Evolutionary conservation across 1,284 basidiomycete species (phyloP), one percentile per base, ranked within the genome.

Genomic region (Leccinum fallax): DNA sequence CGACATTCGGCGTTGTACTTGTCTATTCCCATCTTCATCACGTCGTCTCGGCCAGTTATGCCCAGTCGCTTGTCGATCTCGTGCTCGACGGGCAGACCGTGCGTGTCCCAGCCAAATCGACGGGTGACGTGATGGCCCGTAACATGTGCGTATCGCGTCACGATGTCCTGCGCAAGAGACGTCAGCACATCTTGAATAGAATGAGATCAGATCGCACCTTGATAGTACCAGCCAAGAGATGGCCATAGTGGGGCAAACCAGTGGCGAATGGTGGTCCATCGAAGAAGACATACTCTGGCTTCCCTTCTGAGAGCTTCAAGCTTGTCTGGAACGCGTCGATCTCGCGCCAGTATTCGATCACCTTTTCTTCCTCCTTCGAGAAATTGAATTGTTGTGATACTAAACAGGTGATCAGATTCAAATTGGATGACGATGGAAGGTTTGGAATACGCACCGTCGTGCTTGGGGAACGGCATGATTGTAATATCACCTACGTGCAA

Each of bases 31-130:
- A 99, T 93, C 48, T 84, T 85, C 80, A 98, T 84, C 55, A 99
- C 97, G 74, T 99, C 97, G 56, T 89, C 92, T 75, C 94, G 94
- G 53, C 95, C 90, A 46, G 89, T 94, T 82, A 99, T 98, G 54
- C 88, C 88, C 57, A 99, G 85, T 72, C 88, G 92, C 81, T 98
- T 99, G 86, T 99, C 97, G 80, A 99, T 99, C 82, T 98, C 95
- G 80, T 98, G 96, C 79, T 99, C 97, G 70, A 99, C 96, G 48
- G 97, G 97, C 21, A 99, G 86, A 61, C 97, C 97, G 79, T 99
- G 97, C 30, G 97, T 98, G 79, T 99, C 97, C 97, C 97, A 99
- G 58, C 97, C 97, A 76, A 99, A 99, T 59, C 97, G 88, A 64
- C 97, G 91, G 65, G 92, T 88, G 69, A 99, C 97, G 74, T 98